These are phyloP conservation scores for Macrophomina phaseolina DNA, from an alignment of 2,329 filamentous ascomycete genomes.

Conservation along the genomic window DNA sequence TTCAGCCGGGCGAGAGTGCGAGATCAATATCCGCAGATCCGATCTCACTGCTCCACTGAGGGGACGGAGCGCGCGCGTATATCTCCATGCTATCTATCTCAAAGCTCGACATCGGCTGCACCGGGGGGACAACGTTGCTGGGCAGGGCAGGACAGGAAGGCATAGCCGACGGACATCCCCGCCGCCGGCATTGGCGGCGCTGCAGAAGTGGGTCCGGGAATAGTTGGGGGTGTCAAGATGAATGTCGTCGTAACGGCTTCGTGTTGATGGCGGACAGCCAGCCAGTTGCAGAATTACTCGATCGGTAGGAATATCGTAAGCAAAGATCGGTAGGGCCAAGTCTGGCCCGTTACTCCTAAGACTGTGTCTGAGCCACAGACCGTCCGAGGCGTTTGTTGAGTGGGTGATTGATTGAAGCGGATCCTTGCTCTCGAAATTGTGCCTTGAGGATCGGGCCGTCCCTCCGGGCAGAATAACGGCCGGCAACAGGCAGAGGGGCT, in stretches of 20 bases:
- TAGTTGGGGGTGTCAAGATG: background rate
- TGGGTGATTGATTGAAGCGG: background rate
- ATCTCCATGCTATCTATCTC: background rate
- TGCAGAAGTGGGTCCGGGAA: background rate
- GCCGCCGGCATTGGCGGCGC: background rate
- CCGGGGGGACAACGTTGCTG: background rate
- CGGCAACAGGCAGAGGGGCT: background rate
- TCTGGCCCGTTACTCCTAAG: background rate
- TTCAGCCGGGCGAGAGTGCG: background rate
- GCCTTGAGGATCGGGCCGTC: constrained; percentile 3
- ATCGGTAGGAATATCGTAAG: background rate
- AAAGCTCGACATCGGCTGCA: background rate
- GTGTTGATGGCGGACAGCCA: background rate
- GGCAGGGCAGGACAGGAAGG: background rate
- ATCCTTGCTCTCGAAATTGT: background rate
- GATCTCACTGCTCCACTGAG: background rate
- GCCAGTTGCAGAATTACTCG: background rate
- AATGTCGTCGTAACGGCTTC: background rate
- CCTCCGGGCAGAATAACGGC: background rate
- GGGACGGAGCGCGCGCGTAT: background rate
- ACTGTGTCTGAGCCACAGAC: too few species aligned
- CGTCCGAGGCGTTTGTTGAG: too few species aligned
- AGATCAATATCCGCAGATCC: background rate
- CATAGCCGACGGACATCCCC: background rate
- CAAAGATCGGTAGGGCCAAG: background rate